A percentile compares a stretch with the other conserved stretches of the same genome.
These are phyloP conservation scores for Pelargonium citronellum DNA, from an alignment of 441 rosid genomes.

Conservation along the genomic window DNA sequence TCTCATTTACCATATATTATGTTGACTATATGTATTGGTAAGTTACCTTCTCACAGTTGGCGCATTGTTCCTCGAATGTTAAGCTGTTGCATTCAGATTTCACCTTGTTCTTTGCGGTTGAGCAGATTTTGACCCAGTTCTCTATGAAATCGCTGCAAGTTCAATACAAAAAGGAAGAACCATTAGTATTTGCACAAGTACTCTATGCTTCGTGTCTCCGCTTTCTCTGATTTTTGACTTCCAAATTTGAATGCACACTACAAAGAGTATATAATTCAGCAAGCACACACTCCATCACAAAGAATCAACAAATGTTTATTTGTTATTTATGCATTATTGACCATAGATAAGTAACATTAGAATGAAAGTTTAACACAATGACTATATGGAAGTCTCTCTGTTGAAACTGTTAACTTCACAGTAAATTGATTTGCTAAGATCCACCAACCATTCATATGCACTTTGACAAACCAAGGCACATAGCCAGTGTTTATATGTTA, in stretches of 20 bases:
- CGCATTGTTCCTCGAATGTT: conserved; percentile 47
- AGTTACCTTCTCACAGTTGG: conserved; percentile 58
- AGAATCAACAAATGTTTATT: neutral
- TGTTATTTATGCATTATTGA: neutral
- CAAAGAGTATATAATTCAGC: neutral
- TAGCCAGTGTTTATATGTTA: neutral
- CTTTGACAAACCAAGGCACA: neutral
- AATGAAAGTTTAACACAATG: neutral
- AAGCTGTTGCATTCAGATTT: conserved; percentile 35
- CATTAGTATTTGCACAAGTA: neutral
- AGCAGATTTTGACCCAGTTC: conserved; percentile 84
- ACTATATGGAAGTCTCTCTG: neutral
- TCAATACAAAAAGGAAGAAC: neutral
- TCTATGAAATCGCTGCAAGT: conserved; percentile 83
- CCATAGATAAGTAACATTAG: neutral
- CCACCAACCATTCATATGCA: neutral
- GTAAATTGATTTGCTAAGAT: neutral
- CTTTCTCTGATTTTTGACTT: neutral
- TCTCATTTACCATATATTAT: too few relatives aligned
- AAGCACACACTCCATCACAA: neutral
- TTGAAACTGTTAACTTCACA: neutral
- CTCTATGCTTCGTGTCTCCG: neutral
- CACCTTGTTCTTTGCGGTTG: conserved; percentile 80
- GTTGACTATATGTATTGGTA: neutral
- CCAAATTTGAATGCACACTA: neutral